Evolutionary conservation across 2,329 filamentous ascomycete genomes (phyloP), one percentile per base, ranked within the genome.

Genomic region (Paecilomyces sp.): DNA sequence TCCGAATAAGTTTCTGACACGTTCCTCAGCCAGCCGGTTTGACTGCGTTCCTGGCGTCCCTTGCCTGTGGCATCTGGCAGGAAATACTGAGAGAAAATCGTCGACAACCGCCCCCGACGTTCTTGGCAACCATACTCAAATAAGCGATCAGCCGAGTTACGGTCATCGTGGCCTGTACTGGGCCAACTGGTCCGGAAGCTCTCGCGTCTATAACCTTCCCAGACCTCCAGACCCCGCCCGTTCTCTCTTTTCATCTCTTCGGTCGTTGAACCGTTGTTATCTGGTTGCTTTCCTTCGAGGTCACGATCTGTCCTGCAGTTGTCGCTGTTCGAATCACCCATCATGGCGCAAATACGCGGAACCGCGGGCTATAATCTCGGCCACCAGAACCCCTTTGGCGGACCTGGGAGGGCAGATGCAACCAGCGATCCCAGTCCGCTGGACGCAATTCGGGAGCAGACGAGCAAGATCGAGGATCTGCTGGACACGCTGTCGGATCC

Each of bases 381-480:
- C 70, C 84, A 87, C 74, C 85, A 87, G 70, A 87, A 86, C 71
- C 85, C 87, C 64, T 92, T 91, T 70, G 87, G 85, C 64, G 85
- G 83, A 55, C 81, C 81, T 61, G 82, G 79, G 69, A 80, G 78
- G 65, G 78, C 75, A 66, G 83, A 88, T 66, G 85, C 82, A 61
- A 84, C 82, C 60, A 84, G 83, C 72, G 88, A 92, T 69, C 84
- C 88, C 55, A 91, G 86, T 75, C 87, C 89, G 60, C 85, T 99
- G 67, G 94, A 97, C 76, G 85, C 91, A 69, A 91, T 99, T 73
- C 85, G 94, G 65, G 86, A 92, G 76, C 92, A 97, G 78, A 99
- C 94, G 57, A 96, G 90, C 88, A 97, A 97, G 84, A 93, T 99
- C 66, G 94, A 99, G 80, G 94, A 99, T 74, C 79, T 90, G 74